Evolutionary conservation across 192 early-diverging fungal species (phyloP).

Genomic region (Phlyctochytrium planicorne): DNA sequence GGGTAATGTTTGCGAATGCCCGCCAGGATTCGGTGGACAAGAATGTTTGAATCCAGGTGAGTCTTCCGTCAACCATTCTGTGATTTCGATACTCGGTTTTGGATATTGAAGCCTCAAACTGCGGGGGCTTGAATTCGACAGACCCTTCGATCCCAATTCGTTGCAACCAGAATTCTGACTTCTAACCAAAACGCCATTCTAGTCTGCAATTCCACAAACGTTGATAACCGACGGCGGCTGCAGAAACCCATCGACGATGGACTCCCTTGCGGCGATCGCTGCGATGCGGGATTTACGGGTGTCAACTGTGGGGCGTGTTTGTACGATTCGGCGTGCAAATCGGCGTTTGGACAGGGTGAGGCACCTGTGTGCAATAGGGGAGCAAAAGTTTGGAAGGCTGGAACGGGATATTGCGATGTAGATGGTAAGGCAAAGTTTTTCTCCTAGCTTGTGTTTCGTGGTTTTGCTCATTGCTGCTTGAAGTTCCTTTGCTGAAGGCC

Average conservation of each 20-base stretch:
- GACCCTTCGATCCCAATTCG: no score
- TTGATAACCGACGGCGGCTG: background rate
- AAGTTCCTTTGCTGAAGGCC: conserved; percentile 33
- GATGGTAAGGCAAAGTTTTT: conserved; percentile 2
- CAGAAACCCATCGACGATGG: conserved; percentile 9
- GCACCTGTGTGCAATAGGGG: conserved; percentile 23
- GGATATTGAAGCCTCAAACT: no score
- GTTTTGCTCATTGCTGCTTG: background rate
- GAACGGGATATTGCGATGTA: conserved; percentile 19
- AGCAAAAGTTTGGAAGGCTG: conserved; percentile 14
- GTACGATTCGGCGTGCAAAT: background rate
- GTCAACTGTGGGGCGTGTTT: conserved; percentile 46
- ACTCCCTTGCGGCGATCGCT: conserved; percentile 33
- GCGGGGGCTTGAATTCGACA: no score
- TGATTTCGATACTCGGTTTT: no score
- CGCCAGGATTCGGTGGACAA: conserved; percentile 40
- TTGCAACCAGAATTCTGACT: no score
- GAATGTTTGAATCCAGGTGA: conserved; percentile 34
- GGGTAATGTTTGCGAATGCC: conserved; percentile 29
- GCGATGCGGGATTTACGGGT: conserved; percentile 58
- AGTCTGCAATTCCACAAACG: conserved; percentile 34
- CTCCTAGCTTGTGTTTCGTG: background rate
- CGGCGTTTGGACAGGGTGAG: background rate
- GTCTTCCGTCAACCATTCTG: no score
- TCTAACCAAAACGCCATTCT: background rate